Base-by-base conservation (phyloP, 345 rosid genomes). In the Boechera divaricarpa region DNA sequence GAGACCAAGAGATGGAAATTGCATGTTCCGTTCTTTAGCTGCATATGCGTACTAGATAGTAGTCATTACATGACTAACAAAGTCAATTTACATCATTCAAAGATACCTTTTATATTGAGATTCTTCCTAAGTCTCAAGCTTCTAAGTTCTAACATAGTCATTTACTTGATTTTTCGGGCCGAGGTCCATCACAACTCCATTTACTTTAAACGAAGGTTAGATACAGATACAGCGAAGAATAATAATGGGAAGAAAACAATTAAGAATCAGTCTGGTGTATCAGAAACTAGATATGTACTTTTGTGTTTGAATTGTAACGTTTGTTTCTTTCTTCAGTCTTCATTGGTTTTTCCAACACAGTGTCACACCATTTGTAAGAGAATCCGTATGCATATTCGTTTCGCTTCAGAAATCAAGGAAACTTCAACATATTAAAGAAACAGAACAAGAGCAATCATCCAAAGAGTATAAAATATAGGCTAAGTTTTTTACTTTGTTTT, bases 321-420 rank as follows among this genome's bases (percentile, higher is more conserved):
- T 58, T 58, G 63, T 47, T 16, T 33, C 15, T 35, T 16, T 59
- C 29, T 59, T 39, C 64, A 10, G 57, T 52, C 29, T 35, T 24
- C 15, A n/a, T 59, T 35, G 64, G 28, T 35, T 59, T 59, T 36
- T 10, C 45, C 5, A n/a, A 60, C 45, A 36, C 45, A 59, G 4
- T 56, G 36, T 57, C 63, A 33, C 11, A 4, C 12, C 42, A 21
- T 36, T 35, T 59, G 63, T 59, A 16, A 59, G 44, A 59, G 44
- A 59, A 59, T 35, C 63, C 7, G 4, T 42, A 12, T 42, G 12
- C 6, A 59, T 10, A 32, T 32, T 59, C 3, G 41, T 32, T 57
- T n/a, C 7, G 62, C 62, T 7, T 15, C 44, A 58, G 63, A 59
- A 59, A 59, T 7, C 44, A 59, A 59, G 29, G 44, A 59, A 16